These are phyloP conservation scores for Diplocarpon mali DNA, from an alignment of 2,329 filamentous ascomycete genomes.

Conservation along the genomic window DNA sequence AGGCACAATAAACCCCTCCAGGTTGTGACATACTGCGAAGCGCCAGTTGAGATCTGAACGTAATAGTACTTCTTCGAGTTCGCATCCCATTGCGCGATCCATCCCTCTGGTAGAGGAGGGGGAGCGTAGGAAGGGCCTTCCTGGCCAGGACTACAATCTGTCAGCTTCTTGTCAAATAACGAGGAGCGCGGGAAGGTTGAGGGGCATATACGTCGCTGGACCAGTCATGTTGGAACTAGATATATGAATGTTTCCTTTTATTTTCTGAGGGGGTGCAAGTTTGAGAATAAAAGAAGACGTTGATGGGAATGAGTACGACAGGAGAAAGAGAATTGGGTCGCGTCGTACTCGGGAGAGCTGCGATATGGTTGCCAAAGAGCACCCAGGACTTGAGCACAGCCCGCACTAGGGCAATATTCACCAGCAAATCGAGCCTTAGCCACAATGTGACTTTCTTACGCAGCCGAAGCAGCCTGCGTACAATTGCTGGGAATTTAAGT, in stretches of 20 bases:
- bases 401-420: neutral
- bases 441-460: neutral
- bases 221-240: constrained; percentile 18
- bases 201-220: constrained; percentile 21
- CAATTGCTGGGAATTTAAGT: too few species aligned
- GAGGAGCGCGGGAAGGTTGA: constrained; percentile 1
- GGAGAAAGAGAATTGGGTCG: neutral
- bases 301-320: neutral
- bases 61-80: constrained; percentile 56
- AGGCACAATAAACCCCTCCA: neutral
- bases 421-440: constrained; percentile 1
- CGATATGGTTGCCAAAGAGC: neutral
- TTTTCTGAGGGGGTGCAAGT: neutral
- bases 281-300: too few species aligned
- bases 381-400: constrained; percentile 3
- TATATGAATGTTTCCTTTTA: neutral
- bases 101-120: constrained; percentile 50
- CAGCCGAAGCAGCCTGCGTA: neutral
- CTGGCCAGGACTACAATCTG: constrained; percentile 23
- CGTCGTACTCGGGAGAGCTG: neutral
- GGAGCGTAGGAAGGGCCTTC: constrained; percentile 32
- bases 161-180: constrained; percentile 7
- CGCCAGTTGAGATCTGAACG: constrained; percentile 60
- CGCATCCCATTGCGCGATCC: constrained; percentile 61
- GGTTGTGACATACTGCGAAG: constrained; percentile 62